Percentiles rank a stretch among this genome's conserved stretches.
Conservation (phyloP, 2,329 filamentous ascomycete genomes). For the Aureobasidium sp. region DNA sequence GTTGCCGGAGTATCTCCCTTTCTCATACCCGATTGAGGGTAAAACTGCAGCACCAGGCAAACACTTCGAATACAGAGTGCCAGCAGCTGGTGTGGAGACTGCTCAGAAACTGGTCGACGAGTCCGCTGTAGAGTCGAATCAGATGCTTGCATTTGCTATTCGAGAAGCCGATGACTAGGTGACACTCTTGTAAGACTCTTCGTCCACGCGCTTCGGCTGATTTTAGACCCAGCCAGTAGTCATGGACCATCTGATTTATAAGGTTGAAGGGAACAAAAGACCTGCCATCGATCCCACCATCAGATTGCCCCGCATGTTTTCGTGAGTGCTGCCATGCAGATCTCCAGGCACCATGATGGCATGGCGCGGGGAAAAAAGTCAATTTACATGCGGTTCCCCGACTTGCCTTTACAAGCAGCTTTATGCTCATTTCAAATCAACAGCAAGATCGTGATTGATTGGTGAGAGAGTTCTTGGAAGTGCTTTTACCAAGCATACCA, state of each 20-base stretch:
- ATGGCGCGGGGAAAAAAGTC: slow-evolving; percentile 7
- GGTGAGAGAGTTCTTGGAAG: not conserved
- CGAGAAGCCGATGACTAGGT: slow-evolving; percentile 18
- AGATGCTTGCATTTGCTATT: slow-evolving; percentile 40
- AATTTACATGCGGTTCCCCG: not conserved
- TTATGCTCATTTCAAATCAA: not conserved
- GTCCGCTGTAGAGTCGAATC: slow-evolving; percentile 43
- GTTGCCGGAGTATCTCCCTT: slow-evolving; percentile 54
- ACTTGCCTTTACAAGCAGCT: not conserved
- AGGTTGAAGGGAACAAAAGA: not conserved
- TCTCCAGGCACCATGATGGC: slow-evolving; percentile 8
- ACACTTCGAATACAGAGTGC: slow-evolving; percentile 51
- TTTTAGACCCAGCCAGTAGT: not conserved
- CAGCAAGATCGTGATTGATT: not conserved
- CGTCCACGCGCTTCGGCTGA: no score
- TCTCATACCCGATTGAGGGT: slow-evolving; percentile 45
- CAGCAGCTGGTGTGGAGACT: slow-evolving; percentile 49
- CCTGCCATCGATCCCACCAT: not conserved
- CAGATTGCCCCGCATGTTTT: not conserved
- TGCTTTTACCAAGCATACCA: not conserved
- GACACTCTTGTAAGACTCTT: no score
- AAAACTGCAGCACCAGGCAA: slow-evolving; percentile 29
- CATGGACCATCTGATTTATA: not conserved
- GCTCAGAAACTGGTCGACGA: slow-evolving; percentile 44
- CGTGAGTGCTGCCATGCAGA: not conserved